Evolutionary conservation across 129 eudicot species (phyloP).

Genomic region (Pittosporum tobira): DNA sequence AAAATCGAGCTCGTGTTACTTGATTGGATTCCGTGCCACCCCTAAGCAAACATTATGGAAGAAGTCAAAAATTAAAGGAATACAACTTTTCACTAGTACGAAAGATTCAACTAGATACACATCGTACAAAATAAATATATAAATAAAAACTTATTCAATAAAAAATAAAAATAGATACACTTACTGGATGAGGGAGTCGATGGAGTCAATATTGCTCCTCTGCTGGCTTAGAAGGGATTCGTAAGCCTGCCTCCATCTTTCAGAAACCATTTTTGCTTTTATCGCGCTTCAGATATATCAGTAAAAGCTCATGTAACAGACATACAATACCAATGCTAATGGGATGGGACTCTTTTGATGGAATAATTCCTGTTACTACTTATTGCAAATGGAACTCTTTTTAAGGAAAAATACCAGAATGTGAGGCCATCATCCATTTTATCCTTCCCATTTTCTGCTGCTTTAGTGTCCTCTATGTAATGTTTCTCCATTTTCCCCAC

Average conservation of each 20-base stretch:
- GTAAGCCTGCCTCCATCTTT: conserved; percentile 39
- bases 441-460: conserved; percentile 27
- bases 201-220: conserved; percentile 23
- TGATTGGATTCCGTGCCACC: conserved; percentile 30
- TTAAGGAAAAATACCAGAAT: conserved; percentile 46
- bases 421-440: conserved; percentile 25
- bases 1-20: conserved; percentile 18
- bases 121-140: too few species aligned
- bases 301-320: neutral
- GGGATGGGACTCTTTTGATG: too few species aligned
- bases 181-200: conserved; percentile 30
- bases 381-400: too few species aligned
- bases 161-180: too few species aligned
- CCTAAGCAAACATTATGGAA: conserved; percentile 16
- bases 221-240: conserved; percentile 34
- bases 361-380: too few species aligned
- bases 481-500: conserved; percentile 29
- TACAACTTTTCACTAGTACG: neutral
- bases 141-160: too few species aligned
- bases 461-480: conserved; percentile 36
- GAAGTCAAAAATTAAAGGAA: neutral
- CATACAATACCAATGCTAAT: neutral
- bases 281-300: conserved; percentile 22
- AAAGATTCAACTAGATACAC: neutral
- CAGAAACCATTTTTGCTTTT: conserved; percentile 36